phyloP scores from a whole-genome alignment of 345 rosid genomes.

The Bruguiera gymnorhiza region DNA sequence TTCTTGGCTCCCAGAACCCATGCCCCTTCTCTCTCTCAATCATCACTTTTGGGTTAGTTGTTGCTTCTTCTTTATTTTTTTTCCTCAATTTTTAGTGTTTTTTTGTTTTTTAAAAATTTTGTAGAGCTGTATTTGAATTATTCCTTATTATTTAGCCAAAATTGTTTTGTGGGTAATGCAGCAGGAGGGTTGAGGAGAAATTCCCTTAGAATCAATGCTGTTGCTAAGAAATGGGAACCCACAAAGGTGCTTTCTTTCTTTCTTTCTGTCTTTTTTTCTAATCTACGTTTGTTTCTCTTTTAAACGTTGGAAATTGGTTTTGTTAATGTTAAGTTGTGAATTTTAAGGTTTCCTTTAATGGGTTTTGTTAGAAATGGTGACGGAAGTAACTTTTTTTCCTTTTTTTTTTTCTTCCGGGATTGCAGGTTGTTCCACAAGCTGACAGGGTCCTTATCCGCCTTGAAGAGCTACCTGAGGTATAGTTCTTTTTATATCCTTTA shows the following conservation, averaged over 20 bases:
- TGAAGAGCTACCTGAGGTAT: slow-evolving; percentile 70
- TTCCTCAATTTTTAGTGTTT: not conserved
- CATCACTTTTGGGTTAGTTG: slow-evolving; percentile 36
- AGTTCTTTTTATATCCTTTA: too few relatives aligned
- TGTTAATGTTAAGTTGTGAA: too few relatives aligned
- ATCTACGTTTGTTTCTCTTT: not conserved
- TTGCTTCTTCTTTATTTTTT: not conserved
- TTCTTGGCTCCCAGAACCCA: slow-evolving; percentile 30
- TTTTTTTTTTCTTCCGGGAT: slow-evolving; percentile 3
- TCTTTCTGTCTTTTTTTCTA: not conserved
- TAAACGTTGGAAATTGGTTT: not conserved
- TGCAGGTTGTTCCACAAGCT: slow-evolving; percentile 89
- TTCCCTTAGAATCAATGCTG: slow-evolving; percentile 59
- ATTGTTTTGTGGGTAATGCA: not conserved
- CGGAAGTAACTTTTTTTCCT: too few relatives aligned
- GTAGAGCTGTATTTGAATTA: too few relatives aligned
- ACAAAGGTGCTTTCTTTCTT: slow-evolving; percentile 44
- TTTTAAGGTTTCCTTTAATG: too few relatives aligned
- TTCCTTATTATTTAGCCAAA: too few relatives aligned
- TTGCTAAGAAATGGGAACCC: slow-evolving; percentile 73
- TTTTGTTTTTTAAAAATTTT: not conserved
- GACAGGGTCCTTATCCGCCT: slow-evolving; percentile 92
- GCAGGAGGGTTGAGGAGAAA: slow-evolving; percentile 40
- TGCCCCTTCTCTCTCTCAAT: slow-evolving; percentile 27
- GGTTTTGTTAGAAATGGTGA: too few relatives aligned